phyloP scores from a whole-genome alignment of 2,329 filamentous ascomycete species.

The Fusarium chuoi region DNA sequence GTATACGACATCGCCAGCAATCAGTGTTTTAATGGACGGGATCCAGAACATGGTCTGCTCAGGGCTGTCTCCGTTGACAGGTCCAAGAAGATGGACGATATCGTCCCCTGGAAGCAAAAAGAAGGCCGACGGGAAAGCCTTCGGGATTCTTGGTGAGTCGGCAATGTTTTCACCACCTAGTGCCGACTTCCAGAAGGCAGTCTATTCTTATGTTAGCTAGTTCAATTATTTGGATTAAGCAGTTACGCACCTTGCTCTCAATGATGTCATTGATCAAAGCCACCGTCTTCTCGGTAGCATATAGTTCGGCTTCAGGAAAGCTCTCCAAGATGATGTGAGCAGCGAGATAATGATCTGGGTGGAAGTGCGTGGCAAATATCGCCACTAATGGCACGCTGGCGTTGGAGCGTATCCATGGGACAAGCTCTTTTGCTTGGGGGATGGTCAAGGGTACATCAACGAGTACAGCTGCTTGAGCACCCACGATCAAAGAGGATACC shows the following conservation, averaged over 20 bases:
- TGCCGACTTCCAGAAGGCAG: neutral
- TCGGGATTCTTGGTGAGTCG: neutral
- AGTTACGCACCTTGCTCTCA: neutral
- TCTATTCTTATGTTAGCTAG: neutral
- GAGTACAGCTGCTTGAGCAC: neutral
- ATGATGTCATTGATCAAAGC: neutral
- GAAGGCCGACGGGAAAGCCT: neutral
- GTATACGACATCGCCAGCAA: too few species aligned
- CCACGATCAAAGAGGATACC: neutral
- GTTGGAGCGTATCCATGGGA: neutral
- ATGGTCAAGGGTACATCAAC: neutral
- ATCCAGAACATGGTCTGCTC: neutral
- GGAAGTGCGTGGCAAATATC: neutral
- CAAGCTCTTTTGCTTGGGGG: neutral
- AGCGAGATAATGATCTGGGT: neutral
- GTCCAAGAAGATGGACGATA: neutral
- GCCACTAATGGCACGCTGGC: neutral
- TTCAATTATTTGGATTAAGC: neutral
- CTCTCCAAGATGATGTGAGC: neutral
- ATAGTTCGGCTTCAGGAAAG: neutral
- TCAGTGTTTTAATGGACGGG: too few species aligned
- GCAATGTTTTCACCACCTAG: neutral
- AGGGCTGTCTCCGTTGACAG: neutral
- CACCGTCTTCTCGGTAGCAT: neutral
- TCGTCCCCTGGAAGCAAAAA: neutral